Evolutionary conservation across 2,329 filamentous ascomycete species (phyloP).

Genomic region (Lecanicillium sp.): DNA sequence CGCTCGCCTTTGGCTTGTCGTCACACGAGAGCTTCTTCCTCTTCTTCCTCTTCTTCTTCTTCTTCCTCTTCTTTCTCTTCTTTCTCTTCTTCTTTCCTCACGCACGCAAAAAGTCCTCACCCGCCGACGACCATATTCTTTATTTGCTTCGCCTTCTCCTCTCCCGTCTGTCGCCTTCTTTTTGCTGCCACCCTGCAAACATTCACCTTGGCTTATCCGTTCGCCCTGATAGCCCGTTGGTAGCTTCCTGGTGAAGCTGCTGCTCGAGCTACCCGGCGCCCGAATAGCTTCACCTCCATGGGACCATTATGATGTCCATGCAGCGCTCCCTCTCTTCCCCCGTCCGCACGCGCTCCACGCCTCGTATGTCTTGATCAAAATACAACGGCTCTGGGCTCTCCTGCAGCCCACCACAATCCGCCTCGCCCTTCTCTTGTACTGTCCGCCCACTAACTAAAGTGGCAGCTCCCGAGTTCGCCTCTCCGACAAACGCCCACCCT

Average conservation of each 20-base stretch:
- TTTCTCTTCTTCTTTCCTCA: background rate
- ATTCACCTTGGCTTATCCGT: background rate
- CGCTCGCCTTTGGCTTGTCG: no score
- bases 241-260: constrained; percentile 22
- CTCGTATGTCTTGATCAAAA: constrained; percentile 48
- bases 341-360: constrained; percentile 50
- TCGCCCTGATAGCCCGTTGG: constrained; percentile 13
- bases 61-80: constrained; percentile 2
- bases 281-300: constrained; percentile 30
- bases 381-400: background rate
- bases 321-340: constrained; percentile 58
- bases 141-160: no score
- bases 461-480: background rate
- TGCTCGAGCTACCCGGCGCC: constrained; percentile 29
- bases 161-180: background rate
- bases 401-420: background rate
- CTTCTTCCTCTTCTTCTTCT: background rate
- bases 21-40: background rate
- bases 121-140: background rate
- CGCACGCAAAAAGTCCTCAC: background rate
- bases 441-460: background rate
- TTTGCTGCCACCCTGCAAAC: background rate
- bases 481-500: background rate
- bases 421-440: no score
- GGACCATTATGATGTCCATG: constrained; percentile 55